These are phyloP conservation scores for Aspergillus ochraceus DNA, from an alignment of 2,329 filamentous ascomycete species.

Conservation along the genomic window DNA sequence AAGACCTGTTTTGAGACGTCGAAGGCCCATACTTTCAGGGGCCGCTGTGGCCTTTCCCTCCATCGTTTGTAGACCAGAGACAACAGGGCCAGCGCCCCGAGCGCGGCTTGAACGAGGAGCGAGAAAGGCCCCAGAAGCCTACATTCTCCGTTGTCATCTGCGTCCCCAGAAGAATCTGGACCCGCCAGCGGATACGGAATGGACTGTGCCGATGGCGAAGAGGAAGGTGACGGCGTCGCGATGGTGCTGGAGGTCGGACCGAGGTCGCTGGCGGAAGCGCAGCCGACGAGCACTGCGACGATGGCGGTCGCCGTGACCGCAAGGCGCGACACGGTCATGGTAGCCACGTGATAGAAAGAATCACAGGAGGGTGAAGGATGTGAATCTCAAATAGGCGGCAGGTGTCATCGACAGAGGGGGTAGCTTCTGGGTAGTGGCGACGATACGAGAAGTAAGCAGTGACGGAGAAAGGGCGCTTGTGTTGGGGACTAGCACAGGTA, in stretches of 20 bases:
- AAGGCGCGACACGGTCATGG: neutral
- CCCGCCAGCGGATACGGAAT: constrained; percentile 18
- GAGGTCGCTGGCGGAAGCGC: constrained; percentile 16
- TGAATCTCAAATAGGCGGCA: neutral
- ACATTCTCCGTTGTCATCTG: constrained; percentile 71
- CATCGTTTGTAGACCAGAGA: constrained; percentile 92
- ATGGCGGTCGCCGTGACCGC: constrained; percentile 6
- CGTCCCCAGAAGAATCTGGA: constrained; percentile 33
- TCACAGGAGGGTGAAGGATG: neutral
- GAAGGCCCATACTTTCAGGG: constrained; percentile 96
- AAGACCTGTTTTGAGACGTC: constrained; percentile 97
- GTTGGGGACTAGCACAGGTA: neutral
- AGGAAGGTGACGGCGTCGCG: constrained; percentile 19
- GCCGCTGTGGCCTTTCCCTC: constrained; percentile 86
- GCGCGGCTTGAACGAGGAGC: constrained; percentile 80
- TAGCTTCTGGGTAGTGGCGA: neutral
- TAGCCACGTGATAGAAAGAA: neutral
- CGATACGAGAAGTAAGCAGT: neutral
- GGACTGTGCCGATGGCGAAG: constrained; percentile 11
- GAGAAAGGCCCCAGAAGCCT: constrained; percentile 87
- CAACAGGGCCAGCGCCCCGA: constrained; percentile 78
- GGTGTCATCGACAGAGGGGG: neutral
- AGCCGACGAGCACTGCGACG: constrained; percentile 10
- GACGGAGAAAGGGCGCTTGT: neutral
- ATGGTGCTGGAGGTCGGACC: constrained; percentile 12